Percentiles rank a stretch among this genome's conserved stretches.
phyloP scores from a whole-genome alignment of 2,329 filamentous ascomycete genomes.

The Huntiella bhutanensis region DNA sequence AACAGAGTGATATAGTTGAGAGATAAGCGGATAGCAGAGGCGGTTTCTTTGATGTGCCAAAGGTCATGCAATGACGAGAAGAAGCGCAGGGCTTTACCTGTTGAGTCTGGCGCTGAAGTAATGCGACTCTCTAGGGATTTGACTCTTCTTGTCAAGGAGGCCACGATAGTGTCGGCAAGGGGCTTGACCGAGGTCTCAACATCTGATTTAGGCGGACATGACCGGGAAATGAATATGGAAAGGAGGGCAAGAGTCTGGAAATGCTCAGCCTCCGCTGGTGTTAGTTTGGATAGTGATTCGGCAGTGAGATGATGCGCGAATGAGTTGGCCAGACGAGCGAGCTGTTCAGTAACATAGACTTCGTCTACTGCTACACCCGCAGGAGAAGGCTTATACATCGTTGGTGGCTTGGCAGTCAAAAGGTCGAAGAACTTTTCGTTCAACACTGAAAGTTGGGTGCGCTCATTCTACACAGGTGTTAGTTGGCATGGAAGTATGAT shows the following conservation, averaged over 20 bases:
- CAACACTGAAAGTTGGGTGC: slow-evolving; percentile 29
- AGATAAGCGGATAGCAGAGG: slow-evolving; percentile 18
- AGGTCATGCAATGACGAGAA: slow-evolving; percentile 19
- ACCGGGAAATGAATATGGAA: slow-evolving; percentile 13
- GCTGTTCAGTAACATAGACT: slow-evolving; percentile 24
- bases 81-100: slow-evolving; percentile 4
- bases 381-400: slow-evolving; percentile 28
- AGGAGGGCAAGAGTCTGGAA: slow-evolving; percentile 26
- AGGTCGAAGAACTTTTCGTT: slow-evolving; percentile 33
- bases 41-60: slow-evolving; percentile 22
- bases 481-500: slow-evolving; percentile 7
- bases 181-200: neutral
- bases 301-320: slow-evolving; percentile 21
- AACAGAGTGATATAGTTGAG: slow-evolving; percentile 20
- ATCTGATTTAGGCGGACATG: neutral
- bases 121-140: slow-evolving; percentile 6
- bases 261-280: slow-evolving; percentile 24
- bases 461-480: slow-evolving; percentile 22
- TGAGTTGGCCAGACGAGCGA: slow-evolving; percentile 24
- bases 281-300: slow-evolving; percentile 18
- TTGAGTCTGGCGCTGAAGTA: neutral
- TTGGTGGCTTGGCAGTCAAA: slow-evolving; percentile 27
- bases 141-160: slow-evolving; percentile 6
- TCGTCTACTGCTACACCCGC: slow-evolving; percentile 24
- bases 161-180: slow-evolving; percentile 5